phyloP scores from a whole-genome alignment of 345 rosid species.

The Lagerstroemia speciosa region DNA sequence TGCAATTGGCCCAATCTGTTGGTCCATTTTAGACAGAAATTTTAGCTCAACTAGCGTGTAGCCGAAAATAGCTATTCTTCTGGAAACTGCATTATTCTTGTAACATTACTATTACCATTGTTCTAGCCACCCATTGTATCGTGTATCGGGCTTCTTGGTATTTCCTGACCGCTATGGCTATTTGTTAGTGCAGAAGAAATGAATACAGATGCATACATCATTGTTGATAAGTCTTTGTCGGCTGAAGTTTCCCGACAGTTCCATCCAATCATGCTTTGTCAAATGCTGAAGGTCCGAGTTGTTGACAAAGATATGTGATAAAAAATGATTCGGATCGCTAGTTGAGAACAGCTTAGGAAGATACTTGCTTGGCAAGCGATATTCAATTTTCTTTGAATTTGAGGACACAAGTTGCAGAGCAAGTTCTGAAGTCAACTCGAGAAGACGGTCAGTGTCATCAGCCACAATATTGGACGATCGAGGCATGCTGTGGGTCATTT shows the following conservation, averaged over 20 bases:
- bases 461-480: no score
- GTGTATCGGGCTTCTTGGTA: background rate
- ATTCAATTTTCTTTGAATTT: no score
- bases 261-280: background rate
- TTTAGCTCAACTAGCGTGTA: background rate
- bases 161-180: background rate
- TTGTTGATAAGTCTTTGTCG: background rate
- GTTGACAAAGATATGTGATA: no score
- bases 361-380: no score
- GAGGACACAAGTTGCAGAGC: no score
- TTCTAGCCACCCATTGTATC: constrained; percentile 10
- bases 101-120: background rate
- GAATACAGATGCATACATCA: background rate
- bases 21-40: constrained; percentile 60
- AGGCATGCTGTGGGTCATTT: no score
- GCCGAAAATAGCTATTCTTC: background rate
- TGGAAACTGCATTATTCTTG: background rate
- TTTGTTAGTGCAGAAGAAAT: no score
- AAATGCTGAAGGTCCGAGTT: background rate
- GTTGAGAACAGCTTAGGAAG: background rate
- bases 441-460: no score
- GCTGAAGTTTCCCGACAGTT: background rate
- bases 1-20: constrained; percentile 66
- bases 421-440: no score
- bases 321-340: background rate